A percentile compares a stretch with the other conserved stretches of the same genome.
phyloP scores from a whole-genome alignment of 202 grass and related monocot genomes.

The Saccharum hybrid region DNA sequence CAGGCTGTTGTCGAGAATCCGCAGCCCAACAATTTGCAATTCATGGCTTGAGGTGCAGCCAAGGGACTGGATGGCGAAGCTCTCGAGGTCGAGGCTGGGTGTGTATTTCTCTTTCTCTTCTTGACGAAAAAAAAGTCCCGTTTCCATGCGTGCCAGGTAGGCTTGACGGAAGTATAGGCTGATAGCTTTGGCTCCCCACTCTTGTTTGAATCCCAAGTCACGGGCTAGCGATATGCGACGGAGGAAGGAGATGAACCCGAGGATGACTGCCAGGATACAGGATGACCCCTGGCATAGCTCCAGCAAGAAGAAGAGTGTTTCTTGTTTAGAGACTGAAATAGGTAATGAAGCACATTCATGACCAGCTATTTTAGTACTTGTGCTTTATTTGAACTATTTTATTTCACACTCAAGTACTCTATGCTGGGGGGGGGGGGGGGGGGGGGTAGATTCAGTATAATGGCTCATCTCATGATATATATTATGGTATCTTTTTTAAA shows the following conservation, averaged over 20 bases:
- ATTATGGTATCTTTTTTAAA: too few species aligned
- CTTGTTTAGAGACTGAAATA: too few species aligned
- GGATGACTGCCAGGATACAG: not conserved
- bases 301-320: not conserved
- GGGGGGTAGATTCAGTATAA: too few species aligned
- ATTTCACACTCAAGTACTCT: too few species aligned
- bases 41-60: not conserved
- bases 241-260: not conserved
- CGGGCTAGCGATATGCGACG: not conserved
- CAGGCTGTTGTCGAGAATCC: not conserved
- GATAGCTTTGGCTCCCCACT: not conserved
- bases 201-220: not conserved
- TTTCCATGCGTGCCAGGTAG: not conserved
- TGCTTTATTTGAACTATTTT: too few species aligned
- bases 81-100: not conserved
- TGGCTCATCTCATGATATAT: too few species aligned
- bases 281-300: slow-evolving; percentile 15
- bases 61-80: not conserved
- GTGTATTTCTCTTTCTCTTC: not conserved
- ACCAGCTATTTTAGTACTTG: too few species aligned
- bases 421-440: too few species aligned
- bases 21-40: not conserved
- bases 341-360: too few species aligned
- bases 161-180: not conserved
- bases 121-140: not conserved